Conservation (phyloP, 352 stramenopile genomes). For the Peronospora farinosa region DNA sequence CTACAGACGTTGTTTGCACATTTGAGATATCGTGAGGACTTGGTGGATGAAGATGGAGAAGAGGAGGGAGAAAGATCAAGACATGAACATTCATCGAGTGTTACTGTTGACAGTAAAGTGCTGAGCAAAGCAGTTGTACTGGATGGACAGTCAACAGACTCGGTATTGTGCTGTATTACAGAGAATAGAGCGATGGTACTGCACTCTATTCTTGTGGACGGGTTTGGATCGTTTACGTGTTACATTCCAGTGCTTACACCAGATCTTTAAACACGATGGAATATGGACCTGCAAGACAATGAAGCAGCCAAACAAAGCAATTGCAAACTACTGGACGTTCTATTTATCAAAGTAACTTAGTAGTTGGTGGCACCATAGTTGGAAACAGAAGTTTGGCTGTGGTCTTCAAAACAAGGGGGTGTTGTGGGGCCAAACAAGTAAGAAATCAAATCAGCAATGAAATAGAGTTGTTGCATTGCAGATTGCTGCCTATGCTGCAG, state of each 20-base stretch:
- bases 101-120: constrained; percentile 75
- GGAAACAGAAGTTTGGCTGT: constrained; percentile 2
- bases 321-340: constrained; percentile 3
- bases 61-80: constrained; percentile 18
- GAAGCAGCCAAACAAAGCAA: background rate
- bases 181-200: constrained; percentile 73
- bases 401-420: background rate
- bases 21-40: constrained; percentile 62
- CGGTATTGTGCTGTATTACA: constrained; percentile 76
- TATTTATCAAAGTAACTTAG: constrained; percentile 2
- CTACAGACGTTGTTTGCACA: constrained; percentile 76
- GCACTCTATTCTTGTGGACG: constrained; percentile 69
- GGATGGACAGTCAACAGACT: constrained; percentile 61
- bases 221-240: constrained; percentile 77
- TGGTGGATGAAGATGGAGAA: constrained; percentile 47
- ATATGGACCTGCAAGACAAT: background rate
- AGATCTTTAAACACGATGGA: constrained; percentile 26
- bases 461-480: background rate
- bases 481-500: background rate
- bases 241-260: constrained; percentile 73
- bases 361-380: background rate
- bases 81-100: constrained; percentile 36
- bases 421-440: constrained; percentile 7
- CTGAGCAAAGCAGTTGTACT: constrained; percentile 71
- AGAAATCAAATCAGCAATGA: constrained; percentile 2